A percentile compares a stretch with the other conserved stretches of the same genome.
Evolutionary conservation across 306 rosid species (phyloP).

Genomic region (Lathyrus tuberosus): DNA sequence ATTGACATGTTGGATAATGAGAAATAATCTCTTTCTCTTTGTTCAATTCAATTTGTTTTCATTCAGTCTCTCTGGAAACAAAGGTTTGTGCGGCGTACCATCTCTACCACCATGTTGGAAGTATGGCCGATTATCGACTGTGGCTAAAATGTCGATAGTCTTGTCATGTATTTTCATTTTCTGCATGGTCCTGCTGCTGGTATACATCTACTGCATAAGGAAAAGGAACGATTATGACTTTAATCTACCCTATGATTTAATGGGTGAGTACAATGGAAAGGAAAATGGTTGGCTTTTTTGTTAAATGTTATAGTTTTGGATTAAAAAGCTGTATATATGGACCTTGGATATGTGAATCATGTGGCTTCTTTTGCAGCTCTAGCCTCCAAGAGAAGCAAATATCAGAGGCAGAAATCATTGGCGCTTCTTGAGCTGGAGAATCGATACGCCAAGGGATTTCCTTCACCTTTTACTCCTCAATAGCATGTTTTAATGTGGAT

Average conservation of each 20-base stretch:
- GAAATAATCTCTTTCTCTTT: slow-evolving; percentile 26
- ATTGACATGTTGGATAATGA: background rate
- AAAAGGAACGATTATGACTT: slow-evolving; percentile 83
- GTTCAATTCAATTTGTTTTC: slow-evolving; percentile 35
- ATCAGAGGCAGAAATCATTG: slow-evolving; percentile 89
- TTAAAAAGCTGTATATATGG: background rate
- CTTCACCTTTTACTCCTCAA: slow-evolving; percentile 60
- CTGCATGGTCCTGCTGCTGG: slow-evolving; percentile 58
- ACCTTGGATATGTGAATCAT: slow-evolving; percentile 3
- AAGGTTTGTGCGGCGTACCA: slow-evolving; percentile 85
- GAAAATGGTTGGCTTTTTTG: too few species aligned
- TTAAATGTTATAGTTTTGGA: background rate
- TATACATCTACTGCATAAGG: slow-evolving; percentile 72
- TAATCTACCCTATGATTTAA: slow-evolving; percentile 80
- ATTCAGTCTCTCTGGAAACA: slow-evolving; percentile 82
- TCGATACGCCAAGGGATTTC: slow-evolving; percentile 87
- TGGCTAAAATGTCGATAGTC: slow-evolving; percentile 77
- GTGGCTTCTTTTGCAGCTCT: slow-evolving; percentile 64
- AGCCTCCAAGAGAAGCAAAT: slow-evolving; percentile 84
- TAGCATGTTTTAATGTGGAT: slow-evolving; percentile 31
- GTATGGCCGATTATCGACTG: slow-evolving; percentile 67
- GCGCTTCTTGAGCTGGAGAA: slow-evolving; percentile 95
- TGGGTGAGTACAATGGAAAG: slow-evolving; percentile 63
- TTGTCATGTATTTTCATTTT: slow-evolving; percentile 60
- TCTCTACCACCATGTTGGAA: slow-evolving; percentile 87